phyloP scores from a whole-genome alignment of 2,329 filamentous ascomycete species.

The Harringtonia lauricola region DNA sequence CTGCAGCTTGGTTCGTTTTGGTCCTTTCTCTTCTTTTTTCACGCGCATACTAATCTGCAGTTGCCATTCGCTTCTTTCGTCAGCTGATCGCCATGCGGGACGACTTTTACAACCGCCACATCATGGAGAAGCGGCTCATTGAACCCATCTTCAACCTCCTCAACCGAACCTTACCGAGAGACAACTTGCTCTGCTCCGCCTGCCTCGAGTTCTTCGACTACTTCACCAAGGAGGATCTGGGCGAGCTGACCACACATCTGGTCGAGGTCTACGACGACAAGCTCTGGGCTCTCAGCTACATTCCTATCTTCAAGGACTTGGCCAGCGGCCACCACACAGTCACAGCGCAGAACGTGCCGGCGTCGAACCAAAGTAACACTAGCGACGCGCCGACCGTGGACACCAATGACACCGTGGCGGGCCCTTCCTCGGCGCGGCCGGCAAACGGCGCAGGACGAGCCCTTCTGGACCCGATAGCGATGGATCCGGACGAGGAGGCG shows the following conservation, averaged over 20 bases:
- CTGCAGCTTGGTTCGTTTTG: constrained; percentile 64
- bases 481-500: constrained; percentile 79
- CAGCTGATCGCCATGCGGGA: constrained; percentile 77
- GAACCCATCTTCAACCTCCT: constrained; percentile 79
- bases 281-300: constrained; percentile 64
- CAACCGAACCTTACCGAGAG: constrained; percentile 73
- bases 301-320: constrained; percentile 73
- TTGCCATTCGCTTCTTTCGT: constrained; percentile 88
- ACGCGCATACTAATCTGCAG: constrained; percentile 27
- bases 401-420: not conserved
- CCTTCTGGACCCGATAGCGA: constrained; percentile 19
- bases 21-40: not conserved
- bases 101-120: constrained; percentile 79
- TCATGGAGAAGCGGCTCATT: constrained; percentile 71
- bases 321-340: constrained; percentile 26
- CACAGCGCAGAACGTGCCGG: not conserved
- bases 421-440: not conserved
- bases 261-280: constrained; percentile 76
- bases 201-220: constrained; percentile 91
- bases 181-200: constrained; percentile 88
- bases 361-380: not conserved
- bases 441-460: constrained; percentile 4
- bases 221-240: constrained; percentile 72
- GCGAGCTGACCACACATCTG: constrained; percentile 70
- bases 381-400: not conserved